phyloP scores from a whole-genome alignment of 192 early-diverging fungal species.

The Irineochytrium annulatum region DNA sequence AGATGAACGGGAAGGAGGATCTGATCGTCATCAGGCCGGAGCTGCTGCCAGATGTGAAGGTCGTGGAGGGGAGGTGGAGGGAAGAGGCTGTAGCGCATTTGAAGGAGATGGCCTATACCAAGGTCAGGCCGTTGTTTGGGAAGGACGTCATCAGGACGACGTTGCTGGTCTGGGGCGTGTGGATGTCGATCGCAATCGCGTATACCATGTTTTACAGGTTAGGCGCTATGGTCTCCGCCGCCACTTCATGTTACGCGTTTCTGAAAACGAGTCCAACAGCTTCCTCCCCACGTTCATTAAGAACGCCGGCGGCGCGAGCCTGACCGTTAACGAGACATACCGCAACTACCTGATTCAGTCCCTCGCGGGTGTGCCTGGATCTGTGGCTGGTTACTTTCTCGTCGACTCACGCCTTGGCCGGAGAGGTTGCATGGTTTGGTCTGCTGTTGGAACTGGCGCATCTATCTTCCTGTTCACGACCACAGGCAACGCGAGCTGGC shows the following conservation, averaged over 20 bases:
- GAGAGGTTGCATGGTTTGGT: constrained; percentile 73
- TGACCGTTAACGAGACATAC: constrained; percentile 56
- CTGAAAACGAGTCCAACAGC: no score
- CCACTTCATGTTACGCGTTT: no score
- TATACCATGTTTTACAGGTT: constrained; percentile 90
- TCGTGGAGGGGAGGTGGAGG: no score
- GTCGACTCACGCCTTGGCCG: constrained; percentile 72
- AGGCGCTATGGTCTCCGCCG: no score
- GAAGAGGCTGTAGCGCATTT: no score
- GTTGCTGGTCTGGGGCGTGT: constrained; percentile 69
- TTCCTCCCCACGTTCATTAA: constrained; percentile 74
- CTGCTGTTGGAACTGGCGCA: constrained; percentile 67
- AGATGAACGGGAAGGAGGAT: constrained; percentile 18
- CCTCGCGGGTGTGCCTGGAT: constrained; percentile 73
- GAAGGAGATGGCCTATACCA: no score
- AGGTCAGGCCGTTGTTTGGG: no score
- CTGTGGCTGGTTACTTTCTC: constrained; percentile 62
- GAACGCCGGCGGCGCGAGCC: constrained; percentile 5
- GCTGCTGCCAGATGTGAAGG: no score
- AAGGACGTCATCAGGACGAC: constrained; percentile 51
- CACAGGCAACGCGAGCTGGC: constrained; percentile 47
- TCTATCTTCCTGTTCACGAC: constrained; percentile 66
- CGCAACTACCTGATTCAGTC: constrained; percentile 74
- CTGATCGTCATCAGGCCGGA: no score
- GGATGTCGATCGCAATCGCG: constrained; percentile 70